Base-by-base conservation (phyloP, 1,284 basidiomycete genomes). In the Heterobasidion occidentale region DNA sequence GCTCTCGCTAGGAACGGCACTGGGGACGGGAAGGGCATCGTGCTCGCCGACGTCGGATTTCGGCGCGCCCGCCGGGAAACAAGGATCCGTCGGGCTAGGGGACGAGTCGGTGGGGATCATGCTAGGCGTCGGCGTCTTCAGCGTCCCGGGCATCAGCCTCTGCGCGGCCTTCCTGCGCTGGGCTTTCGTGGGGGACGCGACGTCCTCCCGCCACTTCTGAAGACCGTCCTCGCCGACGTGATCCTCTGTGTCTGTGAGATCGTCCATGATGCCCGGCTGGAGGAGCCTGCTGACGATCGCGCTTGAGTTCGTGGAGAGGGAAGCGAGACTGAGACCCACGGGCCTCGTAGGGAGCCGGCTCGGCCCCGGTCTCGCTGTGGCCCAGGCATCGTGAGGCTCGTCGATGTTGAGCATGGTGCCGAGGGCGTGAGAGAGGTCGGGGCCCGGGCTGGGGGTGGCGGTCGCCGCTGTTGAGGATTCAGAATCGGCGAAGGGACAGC, bases 101-200 rank as follows among this genome's bases (percentile, higher is more conserved):
- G 61, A 56, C 0, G 59, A 62, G 38, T 65, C 61, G 15, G 63
- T 69, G 49, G 63, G 66, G 4, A 66, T 62, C 42, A 73, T 70
- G 60, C 77, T 81, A 52, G 74, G 64, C 7, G 74, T 73, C 4
- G 80, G 78, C 0, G 79, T 73, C 49, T 64, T 60, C 14, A 84
- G 68, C 1, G 81, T 77, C 50, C 81, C 75, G 4, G 81, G 81
- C 82, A 83, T 83, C 52, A 65, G 65, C 35, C 64, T 62, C 46
- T 68, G 63, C n/a, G 56, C 55, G 52, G 55, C 54, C 46, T 51
- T 54, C 51, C 55, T 19, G 54, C 54, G 50, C 57, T 63, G 53
- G 49, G 61, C 54, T 36, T 62, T 61, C 36, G 55, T 36, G 6
- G 60, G 58, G 14, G 59, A 53, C 45, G 46, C 33, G 34, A 54